Evolutionary conservation across 1,139 yeast species (phyloP).

Genomic region (Lodderomyces metapsilosis): DNA sequence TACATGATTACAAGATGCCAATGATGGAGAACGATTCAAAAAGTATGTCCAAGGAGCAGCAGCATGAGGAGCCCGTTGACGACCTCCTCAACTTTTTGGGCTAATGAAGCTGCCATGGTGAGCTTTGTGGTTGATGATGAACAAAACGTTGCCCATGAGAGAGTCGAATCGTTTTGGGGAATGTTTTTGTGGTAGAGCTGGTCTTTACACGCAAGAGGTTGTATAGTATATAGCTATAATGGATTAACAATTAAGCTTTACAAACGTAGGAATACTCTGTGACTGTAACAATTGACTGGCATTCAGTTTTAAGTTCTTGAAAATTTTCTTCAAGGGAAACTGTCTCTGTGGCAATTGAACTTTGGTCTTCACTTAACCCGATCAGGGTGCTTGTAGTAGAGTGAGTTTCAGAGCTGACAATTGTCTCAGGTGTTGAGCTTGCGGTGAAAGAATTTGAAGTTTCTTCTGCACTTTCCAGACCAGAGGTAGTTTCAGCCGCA

Average conservation of each 20-base stretch:
- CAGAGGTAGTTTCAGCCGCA: too few species aligned
- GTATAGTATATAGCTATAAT: background rate
- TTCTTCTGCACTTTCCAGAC: too few species aligned
- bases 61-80: slow-evolving; percentile 7
- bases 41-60: background rate
- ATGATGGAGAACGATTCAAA: slow-evolving; percentile 1
- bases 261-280: background rate
- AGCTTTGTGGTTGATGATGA: slow-evolving; percentile 5
- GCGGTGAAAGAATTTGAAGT: too few species aligned
- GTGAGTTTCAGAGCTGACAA: too few species aligned
- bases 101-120: slow-evolving; percentile 5
- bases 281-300: background rate
- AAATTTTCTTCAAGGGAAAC: too few species aligned
- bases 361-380: too few species aligned
- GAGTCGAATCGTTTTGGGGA: slow-evolving; percentile 11
- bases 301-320: too few species aligned
- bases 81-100: slow-evolving; percentile 16
- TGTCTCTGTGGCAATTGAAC: too few species aligned
- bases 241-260: background rate
- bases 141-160: slow-evolving; percentile 3
- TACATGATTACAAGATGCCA: background rate
- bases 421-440: background rate
- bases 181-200: slow-evolving; percentile 9
- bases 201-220: background rate
- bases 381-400: too few species aligned